Percentiles rank a stretch among this genome's conserved stretches.
phyloP scores from a whole-genome alignment of 345 rosid species.

The Geranium rotundifolium region DNA sequence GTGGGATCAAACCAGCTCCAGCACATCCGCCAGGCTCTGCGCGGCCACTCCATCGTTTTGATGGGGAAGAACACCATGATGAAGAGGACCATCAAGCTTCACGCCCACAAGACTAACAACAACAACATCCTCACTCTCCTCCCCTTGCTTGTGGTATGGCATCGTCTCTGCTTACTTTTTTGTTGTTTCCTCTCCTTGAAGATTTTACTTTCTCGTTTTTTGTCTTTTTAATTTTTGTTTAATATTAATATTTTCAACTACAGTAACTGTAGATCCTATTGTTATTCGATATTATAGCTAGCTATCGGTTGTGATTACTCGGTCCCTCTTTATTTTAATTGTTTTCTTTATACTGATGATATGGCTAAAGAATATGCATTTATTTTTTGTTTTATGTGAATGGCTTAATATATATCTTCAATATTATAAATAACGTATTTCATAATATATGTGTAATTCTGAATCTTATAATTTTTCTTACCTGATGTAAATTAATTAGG shows the following conservation, averaged over 20 bases:
- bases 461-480: background rate
- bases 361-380: too few relatives aligned
- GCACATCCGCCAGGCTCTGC: constrained; percentile 48
- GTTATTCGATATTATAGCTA: too few relatives aligned
- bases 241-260: background rate
- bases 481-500: constrained; percentile 19
- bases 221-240: background rate
- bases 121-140: constrained; percentile 28
- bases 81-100: constrained; percentile 60
- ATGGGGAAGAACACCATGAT: constrained; percentile 86
- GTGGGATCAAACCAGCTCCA: constrained; percentile 71
- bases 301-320: too few relatives aligned
- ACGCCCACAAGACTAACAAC: constrained; percentile 44
- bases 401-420: too few relatives aligned
- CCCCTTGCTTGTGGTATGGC: constrained; percentile 43
- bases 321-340: too few relatives aligned
- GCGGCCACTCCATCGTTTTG: constrained; percentile 54
- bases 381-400: too few relatives aligned
- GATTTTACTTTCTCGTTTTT: background rate
- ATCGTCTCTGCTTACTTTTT: background rate
- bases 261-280: background rate
- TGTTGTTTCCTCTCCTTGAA: background rate
- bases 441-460: too few relatives aligned
- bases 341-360: too few relatives aligned
- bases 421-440: too few relatives aligned